These are phyloP conservation scores for Pharnaceum exiguum DNA, from an alignment of 148 eudicot species.

Conservation along the genomic window DNA sequence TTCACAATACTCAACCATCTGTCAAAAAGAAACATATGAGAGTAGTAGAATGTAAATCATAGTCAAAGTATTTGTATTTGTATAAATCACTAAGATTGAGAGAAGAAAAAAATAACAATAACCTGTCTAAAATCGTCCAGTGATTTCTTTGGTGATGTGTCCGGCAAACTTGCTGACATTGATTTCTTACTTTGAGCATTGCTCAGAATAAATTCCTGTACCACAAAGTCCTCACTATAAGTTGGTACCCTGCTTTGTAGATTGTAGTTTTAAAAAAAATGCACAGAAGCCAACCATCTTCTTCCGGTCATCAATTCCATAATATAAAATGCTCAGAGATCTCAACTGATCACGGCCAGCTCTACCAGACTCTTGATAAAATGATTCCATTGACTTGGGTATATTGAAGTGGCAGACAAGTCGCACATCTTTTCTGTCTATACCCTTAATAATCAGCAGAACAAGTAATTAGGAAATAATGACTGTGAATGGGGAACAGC, in stretches of 20 bases:
- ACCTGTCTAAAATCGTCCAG: conserved; percentile 72
- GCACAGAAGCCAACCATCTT: conserved; percentile 58
- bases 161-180: conserved; percentile 39
- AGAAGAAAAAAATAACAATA: not conserved
- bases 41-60: not conserved
- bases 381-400: conserved; percentile 92
- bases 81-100: not conserved
- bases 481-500: not conserved
- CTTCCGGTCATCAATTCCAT: conserved; percentile 81
- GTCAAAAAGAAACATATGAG: conserved; percentile 14
- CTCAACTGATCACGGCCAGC: conserved; percentile 95
- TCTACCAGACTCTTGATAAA: conserved; percentile 97
- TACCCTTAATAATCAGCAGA: conserved; percentile 51
- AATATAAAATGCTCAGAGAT: conserved; percentile 75
- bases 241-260: not conserved
- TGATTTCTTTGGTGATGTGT: conserved; percentile 58
- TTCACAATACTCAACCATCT: conserved; percentile 91
- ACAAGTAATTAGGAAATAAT: not conserved
- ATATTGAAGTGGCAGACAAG: conserved; percentile 88
- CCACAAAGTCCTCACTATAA: not conserved
- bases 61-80: not conserved
- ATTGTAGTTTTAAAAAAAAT: not conserved
- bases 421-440: conserved; percentile 89
- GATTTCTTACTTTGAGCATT: conserved; percentile 64
- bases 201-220: conserved; percentile 70